Evolutionary conservation across 768 basidiomycete species (phyloP), one percentile per base, ranked within the genome.

Genomic region (Epithele typhae): DNA sequence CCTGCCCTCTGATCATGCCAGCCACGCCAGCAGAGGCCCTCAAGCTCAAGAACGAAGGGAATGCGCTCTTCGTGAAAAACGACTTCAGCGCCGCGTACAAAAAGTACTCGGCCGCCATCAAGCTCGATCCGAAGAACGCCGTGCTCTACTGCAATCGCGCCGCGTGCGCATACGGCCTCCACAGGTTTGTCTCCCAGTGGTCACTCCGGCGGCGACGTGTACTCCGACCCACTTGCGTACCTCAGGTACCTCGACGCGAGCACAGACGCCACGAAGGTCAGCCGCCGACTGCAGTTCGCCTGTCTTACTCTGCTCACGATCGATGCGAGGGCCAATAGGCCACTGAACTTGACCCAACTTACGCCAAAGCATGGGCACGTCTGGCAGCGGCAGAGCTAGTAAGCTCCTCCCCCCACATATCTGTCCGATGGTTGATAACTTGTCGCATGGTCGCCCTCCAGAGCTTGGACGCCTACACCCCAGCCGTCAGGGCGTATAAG

Each of bases 81-180:
- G 52, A 69, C 22, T 71, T 65, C 48, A 40, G 48, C 15, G 63
- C 54, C 5, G 73, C 72, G 5, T 64, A 66, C 45, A 41, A 58
- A 6, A 73, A 72, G 45, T 76, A 73, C 51, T 61, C 68, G 1
- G 63, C 68, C 38, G 74, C 72, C 9, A 72, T 76, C 51, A 61
- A 61, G 40, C 57, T 61, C 45, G 64, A 70, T 27, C 63, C 63
- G 8, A 55, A 58, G 17, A 72, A 73, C 51, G 68, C 72, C 0
- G 55, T 76, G 4, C 57, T 74, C 15, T 73, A 68, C 49, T 65
- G 68, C 19, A 77, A 76, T 55, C 69, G 74, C 14, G 71, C 74
- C 3, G 74, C 73, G n/a, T 65, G 65, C 41, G 58, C 57, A 30
- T 46, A 71, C 25, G 61, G 59, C 1, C 51, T 73, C 59, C 66